Evolutionary conservation across 345 rosid species (phyloP), one percentile per base, ranked within the genome.

Genomic region (Rhodomyrtus tomentosa): DNA sequence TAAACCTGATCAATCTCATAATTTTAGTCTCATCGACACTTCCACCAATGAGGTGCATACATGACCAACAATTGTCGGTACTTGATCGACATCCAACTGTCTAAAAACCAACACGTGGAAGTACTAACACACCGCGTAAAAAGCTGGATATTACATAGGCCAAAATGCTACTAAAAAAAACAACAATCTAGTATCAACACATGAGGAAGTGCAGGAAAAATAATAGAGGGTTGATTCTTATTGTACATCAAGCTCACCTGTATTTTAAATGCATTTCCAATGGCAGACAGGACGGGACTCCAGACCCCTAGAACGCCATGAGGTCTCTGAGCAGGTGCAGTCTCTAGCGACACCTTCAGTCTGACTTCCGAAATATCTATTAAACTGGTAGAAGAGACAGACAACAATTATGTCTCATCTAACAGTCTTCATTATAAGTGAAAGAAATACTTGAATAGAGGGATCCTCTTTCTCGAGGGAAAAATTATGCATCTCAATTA

Each of bases 181-280:
- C 79, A 68, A 68, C 25, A 2, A 18, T 36, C 13, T 18, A 68
- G 79, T 21, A 68, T 68, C 79, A 68, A 11, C 45, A 36, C 79
- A 68, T 36, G 45, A 68, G 79, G 36, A 9, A 68, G 79, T 25
- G 24, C 54, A 81, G 53, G 38, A 32, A 81, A 81, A 50, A 24
- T 55, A 32, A 81, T 50, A 68, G 13, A 25, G 55, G 74, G 24
- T 50, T 4, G 16, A 42, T 59, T 53, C 21, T 68, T 36, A 20
- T 3, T 42, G 45, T 45, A 85, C 8, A 50, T 42, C 62, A 89
- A 82, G 36, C 88, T 85, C n/a, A 95, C 99, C 98, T 95, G 99
- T 85, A 97, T 90, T 91, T 95, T 97, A 59, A 97, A 93, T 83
- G 99, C 98, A 92, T 95, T 97, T 88, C 99, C 99, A 87, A 97